Evolutionary conservation across 2,329 filamentous ascomycete species (phyloP), one percentile per base, ranked within the genome.

Genomic region (Xylariaceae sp.): DNA sequence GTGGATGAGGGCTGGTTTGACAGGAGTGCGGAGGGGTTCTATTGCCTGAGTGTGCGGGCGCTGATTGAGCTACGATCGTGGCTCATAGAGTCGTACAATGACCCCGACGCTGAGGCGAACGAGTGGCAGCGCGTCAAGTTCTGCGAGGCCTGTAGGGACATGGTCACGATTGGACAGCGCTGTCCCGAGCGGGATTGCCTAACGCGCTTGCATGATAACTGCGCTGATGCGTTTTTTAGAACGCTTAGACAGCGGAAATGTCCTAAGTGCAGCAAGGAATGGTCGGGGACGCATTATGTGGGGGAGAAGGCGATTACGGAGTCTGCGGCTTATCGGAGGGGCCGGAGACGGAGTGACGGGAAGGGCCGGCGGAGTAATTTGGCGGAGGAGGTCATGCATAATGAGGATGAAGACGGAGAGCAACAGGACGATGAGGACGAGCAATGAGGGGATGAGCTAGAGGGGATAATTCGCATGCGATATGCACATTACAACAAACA

Each of bases 1-100:
- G 84, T 93, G 0, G 81, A 84, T 2, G 89, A 94, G 68, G 89
- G 88, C 2, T 99, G 94, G 90, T 82, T 99, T 58, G 87, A 93
- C 72, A 84, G 85, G 71, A 94, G 88, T 61, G 70, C 72, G 13
- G 80, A 81, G 9, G 86, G 86, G 0, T 96, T 87, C 74, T 97
- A 91, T 73, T 85, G 82, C 15, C 78, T 97, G 15, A 88, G 86
- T 55, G 84, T 91, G 2, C 83, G 93, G 7, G 88, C 86, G 1
- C 76, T 99, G 66, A 85, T 97, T 79, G 94, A 99, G 77, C 76
- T 99, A 59, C 82, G 88, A 59, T 80, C 83, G 1, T 97, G 92
- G 87, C 80, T 99, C 53, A 76, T 90, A n/a, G 89, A 90, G 56
- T 90, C 88, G 34, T 99, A 96, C 74, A 97, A 99, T 70, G 89